These are phyloP conservation scores for Petunia axillaris DNA, from an alignment of 257 asterid species.

Conservation along the genomic window DNA sequence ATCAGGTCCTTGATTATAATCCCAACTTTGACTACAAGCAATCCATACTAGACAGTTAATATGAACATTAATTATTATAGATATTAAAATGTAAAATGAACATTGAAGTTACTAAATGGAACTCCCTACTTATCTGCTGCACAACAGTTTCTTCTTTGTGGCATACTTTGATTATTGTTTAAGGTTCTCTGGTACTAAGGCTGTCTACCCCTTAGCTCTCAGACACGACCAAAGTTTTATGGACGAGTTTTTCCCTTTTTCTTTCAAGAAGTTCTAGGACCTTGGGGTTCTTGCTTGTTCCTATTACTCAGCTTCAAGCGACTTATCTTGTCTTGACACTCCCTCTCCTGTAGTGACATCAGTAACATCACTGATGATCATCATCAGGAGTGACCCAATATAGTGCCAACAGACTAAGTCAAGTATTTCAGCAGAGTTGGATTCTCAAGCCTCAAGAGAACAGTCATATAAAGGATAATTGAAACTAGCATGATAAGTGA, in stretches of 20 bases:
- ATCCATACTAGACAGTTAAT: background rate
- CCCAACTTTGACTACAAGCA: constrained; percentile 13
- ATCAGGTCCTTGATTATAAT: background rate
- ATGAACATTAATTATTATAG: background rate
- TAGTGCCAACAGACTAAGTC: background rate
- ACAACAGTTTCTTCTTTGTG: background rate
- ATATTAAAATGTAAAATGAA: background rate
- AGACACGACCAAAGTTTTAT: background rate
- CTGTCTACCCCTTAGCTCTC: background rate
- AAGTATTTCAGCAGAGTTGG: background rate
- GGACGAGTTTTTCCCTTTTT: background rate
- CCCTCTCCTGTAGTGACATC: background rate
- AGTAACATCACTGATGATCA: background rate
- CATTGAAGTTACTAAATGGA: background rate
- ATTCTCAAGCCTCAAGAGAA: background rate
- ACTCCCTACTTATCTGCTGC: constrained; percentile 16
- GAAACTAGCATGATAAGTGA: background rate
- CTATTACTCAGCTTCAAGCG: background rate
- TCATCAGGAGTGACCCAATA: constrained; percentile 14
- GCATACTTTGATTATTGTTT: background rate
- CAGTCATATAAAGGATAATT: background rate
- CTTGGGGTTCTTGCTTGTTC: constrained; percentile 9
- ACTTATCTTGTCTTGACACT: constrained; percentile 5
- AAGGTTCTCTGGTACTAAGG: background rate
- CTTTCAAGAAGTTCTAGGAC: background rate